Percentiles rank a stretch among this genome's conserved stretches.
These are phyloP conservation scores for Aspergillus transmontanensis DNA, from an alignment of 2,329 filamentous ascomycete genomes.

Conservation along the genomic window DNA sequence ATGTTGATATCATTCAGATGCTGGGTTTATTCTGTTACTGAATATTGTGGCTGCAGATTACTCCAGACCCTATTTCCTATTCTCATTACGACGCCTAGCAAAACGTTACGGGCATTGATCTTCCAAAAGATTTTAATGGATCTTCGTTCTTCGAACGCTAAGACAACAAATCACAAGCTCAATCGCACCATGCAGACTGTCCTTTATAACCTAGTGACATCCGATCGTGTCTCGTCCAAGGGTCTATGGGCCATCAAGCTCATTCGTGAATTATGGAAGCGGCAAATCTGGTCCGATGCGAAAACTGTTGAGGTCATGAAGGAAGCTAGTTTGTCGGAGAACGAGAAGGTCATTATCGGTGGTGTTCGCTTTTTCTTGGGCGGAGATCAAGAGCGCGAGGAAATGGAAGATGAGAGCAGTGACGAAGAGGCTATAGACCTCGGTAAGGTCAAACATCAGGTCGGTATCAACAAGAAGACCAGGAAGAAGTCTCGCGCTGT, in stretches of 20 bases:
- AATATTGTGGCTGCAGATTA: conserved; percentile 48
- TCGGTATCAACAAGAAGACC: conserved; percentile 93
- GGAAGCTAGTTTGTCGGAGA: conserved; percentile 82
- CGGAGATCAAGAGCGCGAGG: conserved; percentile 93
- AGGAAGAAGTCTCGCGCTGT: conserved; percentile 82
- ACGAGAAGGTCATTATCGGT: conserved; percentile 87
- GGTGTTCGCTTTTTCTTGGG: conserved; percentile 94
- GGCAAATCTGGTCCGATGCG: conserved; percentile 92
- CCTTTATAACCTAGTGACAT: conserved; percentile 86
- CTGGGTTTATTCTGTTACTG: conserved; percentile 1
- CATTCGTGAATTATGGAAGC: conserved; percentile 92
- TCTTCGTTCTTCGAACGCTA: conserved; percentile 82
- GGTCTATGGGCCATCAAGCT: conserved; percentile 96
- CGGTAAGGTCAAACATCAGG: conserved; percentile 78
- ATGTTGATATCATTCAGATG: conserved; percentile 22
- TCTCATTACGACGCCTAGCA: conserved; percentile 87
- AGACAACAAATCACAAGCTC: conserved; percentile 84
- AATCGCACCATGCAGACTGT: conserved; percentile 93
- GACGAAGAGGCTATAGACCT: conserved; percentile 77
- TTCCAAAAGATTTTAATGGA: conserved; percentile 91
- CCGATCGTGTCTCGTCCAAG: conserved; percentile 80
- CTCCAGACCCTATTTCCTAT: conserved; percentile 94
- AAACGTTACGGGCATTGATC: conserved; percentile 80
- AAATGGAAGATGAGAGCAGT: conserved; percentile 84
- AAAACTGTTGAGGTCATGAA: conserved; percentile 99